These are phyloP conservation scores for Graphilbum fragrans DNA, from an alignment of 2,329 filamentous ascomycete genomes.

Conservation along the genomic window DNA sequence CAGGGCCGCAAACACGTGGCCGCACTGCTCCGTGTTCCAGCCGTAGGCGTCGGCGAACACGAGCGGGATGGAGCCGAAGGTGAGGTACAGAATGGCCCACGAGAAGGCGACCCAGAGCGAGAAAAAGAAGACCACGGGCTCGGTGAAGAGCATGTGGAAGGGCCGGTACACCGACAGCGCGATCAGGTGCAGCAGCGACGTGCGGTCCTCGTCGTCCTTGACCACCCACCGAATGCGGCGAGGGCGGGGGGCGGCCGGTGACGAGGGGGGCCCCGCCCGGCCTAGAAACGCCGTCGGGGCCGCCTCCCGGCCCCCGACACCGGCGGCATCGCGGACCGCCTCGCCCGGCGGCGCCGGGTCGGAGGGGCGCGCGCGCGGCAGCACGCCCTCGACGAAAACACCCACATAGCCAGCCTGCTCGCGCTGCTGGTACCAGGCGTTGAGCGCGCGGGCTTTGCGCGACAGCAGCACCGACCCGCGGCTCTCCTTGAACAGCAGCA, in stretches of 20 bases:
- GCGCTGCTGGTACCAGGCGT: conserved; percentile 65
- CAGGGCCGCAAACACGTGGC: conserved; percentile 64
- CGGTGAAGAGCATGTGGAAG: conserved; percentile 64
- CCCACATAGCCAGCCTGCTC: conserved; percentile 52
- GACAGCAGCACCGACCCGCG: conserved; percentile 69
- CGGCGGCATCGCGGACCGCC: not conserved
- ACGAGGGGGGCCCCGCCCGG: not conserved
- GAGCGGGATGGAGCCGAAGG: conserved; percentile 68
- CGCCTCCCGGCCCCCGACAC: not conserved
- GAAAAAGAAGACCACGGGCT: conserved; percentile 75
- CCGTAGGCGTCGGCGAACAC: conserved; percentile 58
- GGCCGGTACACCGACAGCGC: conserved; percentile 63
- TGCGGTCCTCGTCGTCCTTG: conserved; percentile 63
- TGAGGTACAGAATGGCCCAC: conserved; percentile 81
- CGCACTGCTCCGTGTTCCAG: conserved; percentile 56
- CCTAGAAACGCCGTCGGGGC: not conserved
- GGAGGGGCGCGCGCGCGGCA: too few species aligned
- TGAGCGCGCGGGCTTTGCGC: conserved; percentile 60
- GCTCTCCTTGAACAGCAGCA: conserved; percentile 68
- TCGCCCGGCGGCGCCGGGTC: not conserved
- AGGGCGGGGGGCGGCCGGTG: conserved; percentile 9
- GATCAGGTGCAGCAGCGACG: conserved; percentile 57
- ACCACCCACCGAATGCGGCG: conserved; percentile 69
- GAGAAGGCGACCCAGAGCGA: conserved; percentile 81
- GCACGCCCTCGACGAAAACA: conserved; percentile 25